A percentile compares a stretch with the other conserved stretches of the same genome.
Conservation (phyloP, 2,329 filamentous ascomycete genomes). For the Xylaria sp. region DNA sequence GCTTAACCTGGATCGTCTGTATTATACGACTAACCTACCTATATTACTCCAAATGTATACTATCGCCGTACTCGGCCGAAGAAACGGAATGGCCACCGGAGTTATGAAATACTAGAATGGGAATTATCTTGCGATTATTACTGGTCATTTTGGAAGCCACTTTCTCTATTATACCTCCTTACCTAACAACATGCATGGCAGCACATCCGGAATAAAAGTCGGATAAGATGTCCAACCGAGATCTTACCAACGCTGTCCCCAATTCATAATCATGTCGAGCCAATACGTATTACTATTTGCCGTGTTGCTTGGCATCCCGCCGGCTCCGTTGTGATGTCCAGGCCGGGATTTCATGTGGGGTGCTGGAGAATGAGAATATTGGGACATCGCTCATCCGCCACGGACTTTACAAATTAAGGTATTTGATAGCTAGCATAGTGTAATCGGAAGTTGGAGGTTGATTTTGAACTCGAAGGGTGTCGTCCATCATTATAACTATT, state of each 20-base stretch:
- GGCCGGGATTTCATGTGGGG: conserved; percentile 15
- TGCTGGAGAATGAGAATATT: not conserved
- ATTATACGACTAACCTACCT: not conserved
- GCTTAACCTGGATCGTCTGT: conserved; percentile 3
- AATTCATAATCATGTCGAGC: not conserved
- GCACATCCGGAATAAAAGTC: conserved; percentile 13
- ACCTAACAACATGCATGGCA: not conserved
- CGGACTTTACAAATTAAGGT: conserved; percentile 25
- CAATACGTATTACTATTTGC: not conserved
- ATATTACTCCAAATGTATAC: not conserved
- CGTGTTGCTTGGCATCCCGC: not conserved
- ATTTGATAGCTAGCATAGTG: not conserved
- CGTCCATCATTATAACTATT: not conserved
- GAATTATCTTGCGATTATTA: not conserved
- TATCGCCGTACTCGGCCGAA: not conserved
- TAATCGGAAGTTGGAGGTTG: not conserved
- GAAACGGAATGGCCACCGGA: not conserved
- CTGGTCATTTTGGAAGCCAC: no score
- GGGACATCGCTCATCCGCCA: not conserved
- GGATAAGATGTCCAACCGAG: conserved; percentile 1
- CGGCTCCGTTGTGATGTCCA: not conserved
- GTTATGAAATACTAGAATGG: conserved; percentile 5
- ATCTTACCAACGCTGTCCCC: not conserved
- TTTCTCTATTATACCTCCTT: not conserved
- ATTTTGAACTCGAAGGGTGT: not conserved